Conservation (phyloP, 441 rosid species). For the Mallotus japonicus region DNA sequence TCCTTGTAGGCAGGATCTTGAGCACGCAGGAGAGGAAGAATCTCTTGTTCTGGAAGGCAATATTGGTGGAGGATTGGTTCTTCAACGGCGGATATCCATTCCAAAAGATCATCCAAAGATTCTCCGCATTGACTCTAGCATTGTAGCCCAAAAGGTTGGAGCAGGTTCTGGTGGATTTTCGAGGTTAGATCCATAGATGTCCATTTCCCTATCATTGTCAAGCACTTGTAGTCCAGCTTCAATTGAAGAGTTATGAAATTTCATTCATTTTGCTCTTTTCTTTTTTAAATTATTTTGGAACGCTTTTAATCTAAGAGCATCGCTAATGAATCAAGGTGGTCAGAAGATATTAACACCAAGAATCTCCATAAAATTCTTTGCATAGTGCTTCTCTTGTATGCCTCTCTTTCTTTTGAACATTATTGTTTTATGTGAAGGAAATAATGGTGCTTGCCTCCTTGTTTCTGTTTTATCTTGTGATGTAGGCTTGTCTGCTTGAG, state of each 20-base stretch:
- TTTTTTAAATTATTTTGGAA: too few species aligned
- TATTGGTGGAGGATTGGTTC: slow-evolving; percentile 77
- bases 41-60: slow-evolving; percentile 70
- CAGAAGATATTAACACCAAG: neutral
- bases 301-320: neutral
- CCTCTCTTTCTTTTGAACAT: neutral
- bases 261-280: neutral
- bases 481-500: slow-evolving; percentile 85
- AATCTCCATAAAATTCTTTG: neutral
- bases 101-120: slow-evolving; percentile 45
- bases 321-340: neutral
- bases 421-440: neutral
- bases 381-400: too few species aligned
- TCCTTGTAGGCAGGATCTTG: slow-evolving; percentile 64
- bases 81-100: slow-evolving; percentile 53
- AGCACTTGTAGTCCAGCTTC: neutral
- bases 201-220: neutral
- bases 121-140: slow-evolving; percentile 59
- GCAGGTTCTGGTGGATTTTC: slow-evolving; percentile 97
- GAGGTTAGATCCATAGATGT: slow-evolving; percentile 45
- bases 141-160: slow-evolving; percentile 74
- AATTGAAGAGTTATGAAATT: neutral
- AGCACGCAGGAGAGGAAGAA: slow-evolving; percentile 81
- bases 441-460: neutral
- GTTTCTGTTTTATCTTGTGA: slow-evolving; percentile 3